phyloP scores from a whole-genome alignment of 2,329 filamentous ascomycete genomes.

The Colletotrichum ledebouriae region DNA sequence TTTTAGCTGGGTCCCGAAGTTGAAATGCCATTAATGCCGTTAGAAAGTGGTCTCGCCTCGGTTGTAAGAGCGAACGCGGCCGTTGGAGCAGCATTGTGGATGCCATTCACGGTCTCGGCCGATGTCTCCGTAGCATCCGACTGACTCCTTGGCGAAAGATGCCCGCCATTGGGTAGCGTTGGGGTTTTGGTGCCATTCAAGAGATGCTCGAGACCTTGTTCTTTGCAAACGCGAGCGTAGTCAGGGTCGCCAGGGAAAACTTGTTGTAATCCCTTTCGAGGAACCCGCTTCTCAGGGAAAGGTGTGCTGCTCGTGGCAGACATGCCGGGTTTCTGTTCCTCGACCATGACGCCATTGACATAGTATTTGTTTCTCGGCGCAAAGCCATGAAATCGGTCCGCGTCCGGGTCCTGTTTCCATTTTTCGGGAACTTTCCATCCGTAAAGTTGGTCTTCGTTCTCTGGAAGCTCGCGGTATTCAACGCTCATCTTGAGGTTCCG shows the following conservation, averaged over 20 bases:
- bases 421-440: conserved; percentile 61
- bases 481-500: conserved; percentile 68
- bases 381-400: conserved; percentile 64
- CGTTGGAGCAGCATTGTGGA: conserved; percentile 9
- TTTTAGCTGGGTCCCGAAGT: conserved; percentile 27
- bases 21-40: conserved; percentile 39
- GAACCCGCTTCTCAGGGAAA: conserved; percentile 67
- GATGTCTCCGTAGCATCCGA: conserved; percentile 38
- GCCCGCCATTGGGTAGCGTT: conserved; percentile 60
- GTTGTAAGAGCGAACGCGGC: conserved; percentile 3
- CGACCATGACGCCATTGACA: conserved; percentile 66
- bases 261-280: conserved; percentile 66
- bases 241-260: conserved; percentile 70
- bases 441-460: conserved; percentile 61
- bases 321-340: conserved; percentile 63
- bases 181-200: conserved; percentile 61
- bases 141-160: conserved; percentile 61
- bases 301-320: conserved; percentile 65
- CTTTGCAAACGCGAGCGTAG: conserved; percentile 66
- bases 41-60: conserved; percentile 26
- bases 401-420: conserved; percentile 71
- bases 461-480: conserved; percentile 71
- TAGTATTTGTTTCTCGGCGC: conserved; percentile 71
- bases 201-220: conserved; percentile 70
- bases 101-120: conserved; percentile 29